Evolutionary conservation across 192 early-diverging fungal genomes (phyloP).

Genomic region (Mortierella claussenii): DNA sequence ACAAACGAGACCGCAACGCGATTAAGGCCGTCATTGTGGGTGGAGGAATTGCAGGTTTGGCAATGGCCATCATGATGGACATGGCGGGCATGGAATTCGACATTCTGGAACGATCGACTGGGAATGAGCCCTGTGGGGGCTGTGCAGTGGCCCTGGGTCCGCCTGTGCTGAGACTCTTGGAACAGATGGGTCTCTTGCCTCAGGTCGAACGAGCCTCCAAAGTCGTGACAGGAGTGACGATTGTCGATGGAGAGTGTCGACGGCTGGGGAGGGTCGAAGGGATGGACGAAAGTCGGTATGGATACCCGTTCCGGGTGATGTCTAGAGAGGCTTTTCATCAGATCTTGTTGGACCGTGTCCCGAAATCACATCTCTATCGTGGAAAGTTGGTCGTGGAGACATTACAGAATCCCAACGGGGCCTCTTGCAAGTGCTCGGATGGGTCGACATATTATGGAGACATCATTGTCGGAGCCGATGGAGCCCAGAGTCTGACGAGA

Average conservation of each 20-base stretch:
- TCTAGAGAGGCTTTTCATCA: conserved; percentile 7
- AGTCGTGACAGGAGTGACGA: conserved; percentile 11
- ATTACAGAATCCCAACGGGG: conserved; percentile 28
- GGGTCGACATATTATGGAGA: conserved; percentile 41
- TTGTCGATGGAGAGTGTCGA: conserved; percentile 15
- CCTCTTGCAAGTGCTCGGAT: conserved; percentile 34
- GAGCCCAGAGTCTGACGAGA: conserved; percentile 19
- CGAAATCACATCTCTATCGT: conserved; percentile 12
- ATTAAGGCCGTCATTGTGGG: conserved; percentile 54
- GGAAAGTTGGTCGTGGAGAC: conserved; percentile 36
- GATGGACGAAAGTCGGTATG: conserved; percentile 15
- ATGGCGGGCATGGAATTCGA: conserved; percentile 49
- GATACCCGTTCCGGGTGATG: conserved; percentile 17
- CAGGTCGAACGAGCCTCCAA: conserved; percentile 33
- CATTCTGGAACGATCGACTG: conserved; percentile 36
- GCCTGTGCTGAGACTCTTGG: conserved; percentile 34
- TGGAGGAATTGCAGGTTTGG: conserved; percentile 41
- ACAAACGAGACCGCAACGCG: conserved; percentile 15
- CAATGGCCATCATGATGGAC: conserved; percentile 46
- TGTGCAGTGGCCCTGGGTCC: conserved; percentile 23
- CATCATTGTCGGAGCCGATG: conserved; percentile 43
- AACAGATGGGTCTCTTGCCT: conserved; percentile 35
- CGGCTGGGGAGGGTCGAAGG: conserved; percentile 21
- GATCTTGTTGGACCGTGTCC: conserved; percentile 13
- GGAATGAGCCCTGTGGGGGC: conserved; percentile 17